Conservation (phyloP, 257 asterid genomes). For the Avicennia marina region DNA sequence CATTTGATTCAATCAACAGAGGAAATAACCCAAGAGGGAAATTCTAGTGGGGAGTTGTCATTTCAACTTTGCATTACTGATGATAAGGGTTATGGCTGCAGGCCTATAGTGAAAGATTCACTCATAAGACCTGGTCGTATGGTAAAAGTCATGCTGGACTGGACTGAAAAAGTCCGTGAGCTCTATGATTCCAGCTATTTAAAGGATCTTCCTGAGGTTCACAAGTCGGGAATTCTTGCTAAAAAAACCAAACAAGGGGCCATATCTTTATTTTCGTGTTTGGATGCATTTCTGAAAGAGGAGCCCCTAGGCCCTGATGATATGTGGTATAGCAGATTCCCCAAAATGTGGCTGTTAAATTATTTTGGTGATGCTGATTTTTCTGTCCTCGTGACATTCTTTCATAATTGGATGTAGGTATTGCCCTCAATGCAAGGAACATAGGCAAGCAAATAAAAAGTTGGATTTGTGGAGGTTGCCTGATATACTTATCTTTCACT, state of each 20-base stretch:
- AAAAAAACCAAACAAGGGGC: conserved; percentile 85
- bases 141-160: conserved; percentile 60
- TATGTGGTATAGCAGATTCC: conserved; percentile 63
- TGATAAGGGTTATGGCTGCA: conserved; percentile 54
- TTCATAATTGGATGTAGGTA: conserved; percentile 50
- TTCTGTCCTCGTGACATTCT: conserved; percentile 4
- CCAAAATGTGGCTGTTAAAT: neutral
- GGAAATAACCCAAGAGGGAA: conserved; percentile 39
- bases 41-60: conserved; percentile 47
- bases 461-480: conserved; percentile 95
- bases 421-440: conserved; percentile 91
- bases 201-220: conserved; percentile 80
- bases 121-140: conserved; percentile 41
- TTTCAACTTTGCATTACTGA: conserved; percentile 62
- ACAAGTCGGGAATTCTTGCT: conserved; percentile 61
- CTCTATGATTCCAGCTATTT: conserved; percentile 62
- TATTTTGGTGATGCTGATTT: neutral
- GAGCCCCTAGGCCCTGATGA: conserved; percentile 98
- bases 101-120: conserved; percentile 60
- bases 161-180: conserved; percentile 70
- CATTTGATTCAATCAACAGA: conserved; percentile 32
- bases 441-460: conserved; percentile 89
- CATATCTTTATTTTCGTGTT: conserved; percentile 82
- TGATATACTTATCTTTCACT: conserved; percentile 79
- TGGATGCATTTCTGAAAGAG: conserved; percentile 91